Percentiles rank a stretch among this genome's conserved stretches.
Evolutionary conservation across 1,139 yeast genomes (phyloP).

Genomic region (Hansenula sp.): DNA sequence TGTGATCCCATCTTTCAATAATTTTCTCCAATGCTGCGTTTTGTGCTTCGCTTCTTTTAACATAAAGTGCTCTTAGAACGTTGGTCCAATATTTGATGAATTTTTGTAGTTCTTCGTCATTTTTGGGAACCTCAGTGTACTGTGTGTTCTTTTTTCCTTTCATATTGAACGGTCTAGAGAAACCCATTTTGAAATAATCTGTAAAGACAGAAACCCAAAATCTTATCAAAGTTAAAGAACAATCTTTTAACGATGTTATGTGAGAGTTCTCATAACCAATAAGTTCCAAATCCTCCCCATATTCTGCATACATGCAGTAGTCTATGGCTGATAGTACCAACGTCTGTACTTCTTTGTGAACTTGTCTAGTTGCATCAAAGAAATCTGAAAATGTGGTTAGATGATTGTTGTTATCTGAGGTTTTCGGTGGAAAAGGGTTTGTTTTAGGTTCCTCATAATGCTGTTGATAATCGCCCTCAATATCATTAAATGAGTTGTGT

Average conservation of each 20-base stretch:
- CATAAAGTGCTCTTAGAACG: constrained; percentile 40
- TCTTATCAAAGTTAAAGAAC: constrained; percentile 38
- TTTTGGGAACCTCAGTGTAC: constrained; percentile 29
- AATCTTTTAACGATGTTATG: constrained; percentile 36
- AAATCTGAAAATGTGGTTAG: constrained; percentile 1
- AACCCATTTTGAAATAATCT: constrained; percentile 33
- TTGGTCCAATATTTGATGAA: constrained; percentile 53
- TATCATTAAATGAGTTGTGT: not conserved
- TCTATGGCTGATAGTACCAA: constrained; percentile 46
- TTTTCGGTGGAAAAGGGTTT: too few species aligned
- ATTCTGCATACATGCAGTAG: constrained; percentile 48
- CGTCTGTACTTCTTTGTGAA: constrained; percentile 39
- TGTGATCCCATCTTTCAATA: constrained; percentile 37
- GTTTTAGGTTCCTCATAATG: constrained; percentile 2
- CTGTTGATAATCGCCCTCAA: not conserved
- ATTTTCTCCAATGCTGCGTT: constrained; percentile 36
- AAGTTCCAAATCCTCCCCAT: constrained; percentile 54
- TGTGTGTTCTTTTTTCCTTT: constrained; percentile 26
- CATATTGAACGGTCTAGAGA: constrained; percentile 26
- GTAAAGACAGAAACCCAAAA: constrained; percentile 61
- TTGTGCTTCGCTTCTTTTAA: constrained; percentile 36
- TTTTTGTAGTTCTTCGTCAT: constrained; percentile 27
- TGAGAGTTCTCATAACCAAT: constrained; percentile 40
- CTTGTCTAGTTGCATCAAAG: constrained; percentile 9
- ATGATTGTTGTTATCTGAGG: not conserved